Evolutionary conservation across 208 protist species (phyloP).

Genomic region (Acanthamoeba sp.): DNA sequence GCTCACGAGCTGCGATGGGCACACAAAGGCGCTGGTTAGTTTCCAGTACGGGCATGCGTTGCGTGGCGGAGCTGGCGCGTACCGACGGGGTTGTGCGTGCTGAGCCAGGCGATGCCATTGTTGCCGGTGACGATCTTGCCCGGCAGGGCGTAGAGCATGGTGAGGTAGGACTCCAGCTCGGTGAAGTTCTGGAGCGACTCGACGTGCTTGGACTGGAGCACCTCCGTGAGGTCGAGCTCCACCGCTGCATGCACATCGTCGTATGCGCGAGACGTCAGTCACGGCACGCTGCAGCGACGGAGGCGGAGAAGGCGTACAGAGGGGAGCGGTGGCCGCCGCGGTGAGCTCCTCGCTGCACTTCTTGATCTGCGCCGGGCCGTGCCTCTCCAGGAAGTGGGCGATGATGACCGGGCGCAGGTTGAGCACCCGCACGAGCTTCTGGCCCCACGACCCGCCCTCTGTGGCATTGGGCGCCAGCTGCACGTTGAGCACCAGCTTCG

Average conservation of each 20-base stretch:
- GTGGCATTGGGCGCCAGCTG: neutral
- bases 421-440: neutral
- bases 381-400: slow-evolving; percentile 11
- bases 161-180: slow-evolving; percentile 43
- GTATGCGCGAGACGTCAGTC: neutral
- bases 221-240: slow-evolving; percentile 20
- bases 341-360: neutral
- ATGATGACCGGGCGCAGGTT: slow-evolving; percentile 41
- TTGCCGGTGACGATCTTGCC: slow-evolving; percentile 46
- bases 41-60: neutral
- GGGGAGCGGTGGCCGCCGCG: neutral
- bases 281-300: neutral
- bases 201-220: slow-evolving; percentile 33
- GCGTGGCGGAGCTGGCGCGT: neutral
- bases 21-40: neutral
- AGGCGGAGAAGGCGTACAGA: neutral
- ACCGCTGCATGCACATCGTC: neutral
- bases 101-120: slow-evolving; percentile 20
- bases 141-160: slow-evolving; percentile 1
- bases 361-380: neutral
- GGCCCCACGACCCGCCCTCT: slow-evolving; percentile 20
- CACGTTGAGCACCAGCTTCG: slow-evolving; percentile 33
- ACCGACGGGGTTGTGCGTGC: slow-evolving; percentile 22
- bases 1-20: neutral
- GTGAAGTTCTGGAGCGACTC: neutral